Conservation (phyloP, 2,329 filamentous ascomycete genomes). For the Byssochlamys sp. region DNA sequence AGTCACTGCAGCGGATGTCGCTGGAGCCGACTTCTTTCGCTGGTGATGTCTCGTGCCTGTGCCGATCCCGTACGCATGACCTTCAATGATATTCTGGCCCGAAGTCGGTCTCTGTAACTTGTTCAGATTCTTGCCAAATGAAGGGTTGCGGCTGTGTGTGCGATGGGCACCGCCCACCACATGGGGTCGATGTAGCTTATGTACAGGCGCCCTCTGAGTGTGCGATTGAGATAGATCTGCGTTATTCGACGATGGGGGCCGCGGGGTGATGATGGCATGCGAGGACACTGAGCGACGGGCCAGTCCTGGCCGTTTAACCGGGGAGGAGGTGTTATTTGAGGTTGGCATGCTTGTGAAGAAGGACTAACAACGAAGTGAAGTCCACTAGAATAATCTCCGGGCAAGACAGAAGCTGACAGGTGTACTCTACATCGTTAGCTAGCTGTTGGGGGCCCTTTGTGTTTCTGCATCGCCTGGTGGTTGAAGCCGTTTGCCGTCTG, state of each 20-base stretch:
- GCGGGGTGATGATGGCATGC: slow-evolving; percentile 28
- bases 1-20: slow-evolving; percentile 35
- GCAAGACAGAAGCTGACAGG: not conserved
- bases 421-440: not conserved
- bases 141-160: slow-evolving; percentile 34
- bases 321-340: slow-evolving; percentile 22
- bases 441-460: not conserved
- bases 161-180: slow-evolving; percentile 33
- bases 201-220: slow-evolving; percentile 20
- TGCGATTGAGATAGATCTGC: slow-evolving; percentile 23
- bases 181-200: slow-evolving; percentile 33
- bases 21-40: slow-evolving; percentile 37
- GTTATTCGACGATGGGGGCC: slow-evolving; percentile 20
- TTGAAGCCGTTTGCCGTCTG: not conserved
- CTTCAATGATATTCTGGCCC: slow-evolving; percentile 20
- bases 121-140: slow-evolving; percentile 35
- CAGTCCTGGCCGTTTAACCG: slow-evolving; percentile 31
- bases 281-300: slow-evolving; percentile 32
- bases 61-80: slow-evolving; percentile 7
- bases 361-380: not conserved
- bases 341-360: not conserved
- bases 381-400: not conserved
- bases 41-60: slow-evolving; percentile 29
- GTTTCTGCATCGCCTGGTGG: not conserved
- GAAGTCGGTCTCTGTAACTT: slow-evolving; percentile 32